Percentiles rank a stretch among this genome's conserved stretches.
These are phyloP conservation scores for Neofusicoccum sp. DNA, from an alignment of 2,329 filamentous ascomycete species.

Conservation along the genomic window DNA sequence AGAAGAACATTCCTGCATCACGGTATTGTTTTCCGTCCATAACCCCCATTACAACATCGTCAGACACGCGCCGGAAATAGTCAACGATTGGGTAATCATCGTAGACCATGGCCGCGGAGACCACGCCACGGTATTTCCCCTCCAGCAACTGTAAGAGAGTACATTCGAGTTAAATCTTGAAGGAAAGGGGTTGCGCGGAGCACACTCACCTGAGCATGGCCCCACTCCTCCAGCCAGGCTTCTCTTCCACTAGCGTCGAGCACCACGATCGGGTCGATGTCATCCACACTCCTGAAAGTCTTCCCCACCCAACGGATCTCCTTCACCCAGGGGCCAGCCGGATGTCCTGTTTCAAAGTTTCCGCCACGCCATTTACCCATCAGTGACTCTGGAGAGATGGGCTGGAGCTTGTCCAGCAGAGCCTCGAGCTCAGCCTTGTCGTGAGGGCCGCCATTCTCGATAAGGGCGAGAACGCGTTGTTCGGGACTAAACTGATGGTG, in stretches of 20 bases:
- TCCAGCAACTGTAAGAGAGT: conserved; percentile 23
- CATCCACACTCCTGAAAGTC: conserved; percentile 29
- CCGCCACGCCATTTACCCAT: conserved; percentile 31
- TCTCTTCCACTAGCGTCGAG: background rate
- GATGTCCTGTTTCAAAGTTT: conserved; percentile 28
- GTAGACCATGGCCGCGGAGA: conserved; percentile 32
- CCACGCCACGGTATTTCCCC: conserved; percentile 25
- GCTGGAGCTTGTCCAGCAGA: background rate
- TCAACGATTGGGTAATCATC: conserved; percentile 32
- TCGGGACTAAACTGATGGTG: too few relatives aligned
- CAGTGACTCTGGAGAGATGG: conserved; percentile 11
- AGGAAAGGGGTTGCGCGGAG: background rate
- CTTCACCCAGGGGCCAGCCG: conserved; percentile 24
- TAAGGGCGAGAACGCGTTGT: too few relatives aligned
- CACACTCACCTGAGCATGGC: background rate
- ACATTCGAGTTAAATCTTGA: background rate
- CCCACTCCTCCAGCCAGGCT: background rate
- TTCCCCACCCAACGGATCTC: conserved; percentile 33
- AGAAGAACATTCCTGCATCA: background rate
- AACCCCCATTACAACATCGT: conserved; percentile 27
- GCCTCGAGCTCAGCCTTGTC: background rate
- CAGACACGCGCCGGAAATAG: conserved; percentile 28
- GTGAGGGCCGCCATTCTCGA: too few relatives aligned
- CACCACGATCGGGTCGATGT: conserved; percentile 32
- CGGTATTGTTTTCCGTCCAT: conserved; percentile 26